phyloP scores from a whole-genome alignment of 2,329 filamentous ascomycete genomes.

The Ophiostoma populinum region DNA sequence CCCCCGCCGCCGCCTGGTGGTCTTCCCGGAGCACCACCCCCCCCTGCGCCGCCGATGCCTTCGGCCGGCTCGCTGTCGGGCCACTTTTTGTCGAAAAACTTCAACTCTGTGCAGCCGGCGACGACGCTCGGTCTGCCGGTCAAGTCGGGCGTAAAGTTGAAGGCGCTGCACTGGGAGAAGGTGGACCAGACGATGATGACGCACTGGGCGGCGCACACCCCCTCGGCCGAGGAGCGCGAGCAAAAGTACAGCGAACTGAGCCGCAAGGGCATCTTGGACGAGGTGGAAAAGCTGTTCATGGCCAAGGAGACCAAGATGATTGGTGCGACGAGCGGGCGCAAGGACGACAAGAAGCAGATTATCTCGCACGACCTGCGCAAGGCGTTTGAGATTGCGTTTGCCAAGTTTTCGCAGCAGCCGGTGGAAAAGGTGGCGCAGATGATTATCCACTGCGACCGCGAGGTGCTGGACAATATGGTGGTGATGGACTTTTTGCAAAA shows the following conservation, averaged over 20 bases:
- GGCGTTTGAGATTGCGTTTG: slow-evolving; percentile 79
- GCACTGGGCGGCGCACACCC: slow-evolving; percentile 77
- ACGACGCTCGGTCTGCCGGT: slow-evolving; percentile 52
- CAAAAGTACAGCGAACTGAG: slow-evolving; percentile 91
- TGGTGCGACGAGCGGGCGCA: slow-evolving; percentile 53
- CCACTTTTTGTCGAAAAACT: slow-evolving; percentile 55
- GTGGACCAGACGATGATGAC: slow-evolving; percentile 83
- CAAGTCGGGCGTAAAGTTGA: slow-evolving; percentile 93
- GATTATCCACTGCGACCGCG: slow-evolving; percentile 87
- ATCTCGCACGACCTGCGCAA: slow-evolving; percentile 82
- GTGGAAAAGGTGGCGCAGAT: slow-evolving; percentile 77
- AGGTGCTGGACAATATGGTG: slow-evolving; percentile 73
- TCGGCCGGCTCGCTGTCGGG: slow-evolving; percentile 53
- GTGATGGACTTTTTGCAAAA: slow-evolving; percentile 95
- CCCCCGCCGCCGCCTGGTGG: slow-evolving; percentile 23
- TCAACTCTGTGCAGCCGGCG: slow-evolving; percentile 26
- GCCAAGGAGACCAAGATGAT: slow-evolving; percentile 91
- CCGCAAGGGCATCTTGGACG: slow-evolving; percentile 86
- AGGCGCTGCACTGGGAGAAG: slow-evolving; percentile 98
- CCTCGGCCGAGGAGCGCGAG: slow-evolving; percentile 77
- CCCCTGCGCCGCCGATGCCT: slow-evolving; percentile 26
- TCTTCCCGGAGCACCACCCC: slow-evolving; percentile 18
- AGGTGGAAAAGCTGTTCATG: slow-evolving; percentile 94
- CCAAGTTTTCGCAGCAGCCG: slow-evolving; percentile 76
- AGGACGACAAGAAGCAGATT: slow-evolving; percentile 93